These are phyloP conservation scores for Scutellaria galericulata DNA, from an alignment of 257 asterid genomes.

Conservation along the genomic window DNA sequence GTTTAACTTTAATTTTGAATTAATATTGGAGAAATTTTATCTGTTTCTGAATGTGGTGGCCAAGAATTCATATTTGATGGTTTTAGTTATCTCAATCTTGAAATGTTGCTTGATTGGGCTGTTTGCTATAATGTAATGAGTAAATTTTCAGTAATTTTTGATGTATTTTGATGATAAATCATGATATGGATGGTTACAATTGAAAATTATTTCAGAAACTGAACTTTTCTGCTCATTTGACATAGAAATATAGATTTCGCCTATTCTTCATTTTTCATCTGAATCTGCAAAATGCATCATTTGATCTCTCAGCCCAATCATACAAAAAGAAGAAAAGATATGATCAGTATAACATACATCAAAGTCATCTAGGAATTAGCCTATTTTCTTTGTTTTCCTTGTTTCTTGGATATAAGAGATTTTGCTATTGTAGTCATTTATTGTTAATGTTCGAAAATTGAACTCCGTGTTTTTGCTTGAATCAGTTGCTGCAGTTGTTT, in stretches of 20 bases:
- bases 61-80: not conserved
- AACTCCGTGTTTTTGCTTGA: constrained; percentile 18
- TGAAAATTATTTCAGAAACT: not conserved
- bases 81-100: constrained; percentile 2
- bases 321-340: no score
- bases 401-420: not conserved
- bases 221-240: not conserved
- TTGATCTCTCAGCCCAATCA: no score
- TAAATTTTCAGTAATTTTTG: constrained; percentile 2
- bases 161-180: not conserved
- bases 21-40: not conserved
- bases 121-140: not conserved
- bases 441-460: constrained; percentile 3
- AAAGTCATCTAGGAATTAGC: no score
- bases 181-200: constrained; percentile 12
- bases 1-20: no score
- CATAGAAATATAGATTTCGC: not conserved
- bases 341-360: no score
- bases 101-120: not conserved
- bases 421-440: not conserved
- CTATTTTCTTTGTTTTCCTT: no score
- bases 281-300: no score
- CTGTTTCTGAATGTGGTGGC: constrained; percentile 1
- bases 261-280: not conserved
- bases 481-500: constrained; percentile 93